Base-by-base conservation (phyloP, 2,329 filamentous ascomycete species). In the Atkinsonella texensis region DNA sequence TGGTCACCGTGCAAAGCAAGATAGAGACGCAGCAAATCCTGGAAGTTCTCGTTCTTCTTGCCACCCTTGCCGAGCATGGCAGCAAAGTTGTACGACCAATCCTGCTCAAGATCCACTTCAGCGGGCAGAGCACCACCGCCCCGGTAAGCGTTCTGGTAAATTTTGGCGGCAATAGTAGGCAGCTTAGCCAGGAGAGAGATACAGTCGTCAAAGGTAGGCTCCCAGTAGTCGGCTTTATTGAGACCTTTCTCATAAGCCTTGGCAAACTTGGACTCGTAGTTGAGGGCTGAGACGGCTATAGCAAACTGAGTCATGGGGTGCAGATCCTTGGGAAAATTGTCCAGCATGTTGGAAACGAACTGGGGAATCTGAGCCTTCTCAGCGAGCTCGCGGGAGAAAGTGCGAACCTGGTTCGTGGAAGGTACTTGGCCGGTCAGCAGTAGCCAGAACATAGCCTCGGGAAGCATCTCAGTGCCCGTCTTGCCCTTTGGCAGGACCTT, bases 371-470 rank as follows among this genome's bases (percentile, higher is more conserved):
- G 74, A 20, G 87, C 85, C 72, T 96, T 84, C 67, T 90, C 85
- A 49, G 93, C 93, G 23, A 97, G 77, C 68, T 97, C 85, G 53
- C 84, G 81, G 46, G 89, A 95, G 61, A 98, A 83, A 44, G 72
- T 75, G 62, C 91, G 87, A 56, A 93, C 81, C 70, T 98, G 93
- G 56, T 74, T 74, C 20, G 83, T 85, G 1, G 86, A 87, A 23
- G 93, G 93, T 20, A 97, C 87, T 70, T 94, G 79, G 54, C 93
- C 93, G 10, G 93, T 98, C 60, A 98, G 77, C 48, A 98, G 82
- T 42, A 97, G 82, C 93, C 93, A 98, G 79, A 98, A 98, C 93
- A 98, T 98, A 69, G 91, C 84, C 72, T 98, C 93, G 46, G 93
- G 93, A 12, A 97, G 80, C 93, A 97, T 98, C 73, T 97, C 91